These are phyloP conservation scores for Taxillus chinensis DNA, from an alignment of 164 flowering plant genomes.

Conservation along the genomic window DNA sequence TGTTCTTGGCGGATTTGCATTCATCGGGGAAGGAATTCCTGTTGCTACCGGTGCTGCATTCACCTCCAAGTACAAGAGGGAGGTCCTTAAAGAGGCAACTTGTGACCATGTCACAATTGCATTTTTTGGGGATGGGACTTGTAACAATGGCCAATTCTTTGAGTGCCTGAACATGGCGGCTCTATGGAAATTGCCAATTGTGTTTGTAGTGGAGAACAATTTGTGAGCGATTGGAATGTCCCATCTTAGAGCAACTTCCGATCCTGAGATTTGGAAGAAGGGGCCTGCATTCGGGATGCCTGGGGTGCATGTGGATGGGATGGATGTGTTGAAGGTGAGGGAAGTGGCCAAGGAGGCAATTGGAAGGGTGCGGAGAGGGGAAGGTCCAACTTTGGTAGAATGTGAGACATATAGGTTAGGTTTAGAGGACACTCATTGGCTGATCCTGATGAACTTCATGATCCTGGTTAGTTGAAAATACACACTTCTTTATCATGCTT, in stretches of 20 bases:
- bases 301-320: conserved; percentile 95
- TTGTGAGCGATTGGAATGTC: conserved; percentile 99
- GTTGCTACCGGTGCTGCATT: conserved; percentile 95
- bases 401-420: conserved; percentile 88
- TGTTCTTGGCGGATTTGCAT: conserved; percentile 92
- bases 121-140: conserved; percentile 91
- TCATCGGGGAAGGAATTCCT: conserved; percentile 94
- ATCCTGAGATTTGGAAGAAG: conserved; percentile 93
- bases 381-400: conserved; percentile 88
- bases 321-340: conserved; percentile 98
- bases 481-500: too few species aligned
- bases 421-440: conserved; percentile 97
- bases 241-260: conserved; percentile 86
- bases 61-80: conserved; percentile 63
- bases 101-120: conserved; percentile 77
- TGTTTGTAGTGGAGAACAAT: conserved; percentile 95
- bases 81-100: conserved; percentile 57
- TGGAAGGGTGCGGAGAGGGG: conserved; percentile 84
- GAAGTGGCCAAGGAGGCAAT: conserved; percentile 56
- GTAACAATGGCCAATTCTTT: conserved; percentile 87
- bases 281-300: conserved; percentile 93
- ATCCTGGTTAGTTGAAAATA: conserved; percentile 44
- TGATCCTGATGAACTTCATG: conserved; percentile 99
- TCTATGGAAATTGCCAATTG: conserved; percentile 84
- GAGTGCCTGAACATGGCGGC: conserved; percentile 99